phyloP scores from a whole-genome alignment of 805 yeast species.

The Cyberlindnera japonica region DNA sequence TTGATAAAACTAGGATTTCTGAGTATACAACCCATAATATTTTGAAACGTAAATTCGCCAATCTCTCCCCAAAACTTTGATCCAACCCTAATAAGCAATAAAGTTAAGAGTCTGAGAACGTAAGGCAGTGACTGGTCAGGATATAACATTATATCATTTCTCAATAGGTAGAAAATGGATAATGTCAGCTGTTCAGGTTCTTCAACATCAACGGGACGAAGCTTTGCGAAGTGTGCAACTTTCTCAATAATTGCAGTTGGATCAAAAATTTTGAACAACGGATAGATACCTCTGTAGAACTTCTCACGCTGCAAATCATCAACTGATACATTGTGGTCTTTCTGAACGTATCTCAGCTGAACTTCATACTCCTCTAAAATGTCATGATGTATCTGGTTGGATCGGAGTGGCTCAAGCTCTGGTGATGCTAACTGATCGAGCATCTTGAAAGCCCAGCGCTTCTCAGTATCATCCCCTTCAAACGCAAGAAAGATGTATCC shows the following conservation, averaged over 20 bases:
- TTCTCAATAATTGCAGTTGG: slow-evolving; percentile 32
- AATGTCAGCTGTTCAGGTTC: slow-evolving; percentile 32
- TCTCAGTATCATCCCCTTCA: slow-evolving; percentile 47
- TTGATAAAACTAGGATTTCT: slow-evolving; percentile 47
- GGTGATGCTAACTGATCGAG: slow-evolving; percentile 22
- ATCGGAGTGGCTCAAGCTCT: slow-evolving; percentile 14
- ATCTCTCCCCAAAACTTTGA: slow-evolving; percentile 51
- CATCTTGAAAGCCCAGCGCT: slow-evolving; percentile 44
- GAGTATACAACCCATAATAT: slow-evolving; percentile 56
- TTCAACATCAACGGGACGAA: slow-evolving; percentile 23
- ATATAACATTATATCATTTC: slow-evolving; percentile 50
- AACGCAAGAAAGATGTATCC: slow-evolving; percentile 53
- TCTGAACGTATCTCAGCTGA: slow-evolving; percentile 32
- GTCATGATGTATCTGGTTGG: slow-evolving; percentile 31
- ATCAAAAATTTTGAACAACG: slow-evolving; percentile 35
- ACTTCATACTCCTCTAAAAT: slow-evolving; percentile 52
- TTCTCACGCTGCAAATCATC: slow-evolving; percentile 37
- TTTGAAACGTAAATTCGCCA: slow-evolving; percentile 50
- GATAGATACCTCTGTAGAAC: slow-evolving; percentile 46
- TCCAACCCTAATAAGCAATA: slow-evolving; percentile 41
- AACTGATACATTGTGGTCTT: slow-evolving; percentile 41
- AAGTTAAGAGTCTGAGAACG: slow-evolving; percentile 48
- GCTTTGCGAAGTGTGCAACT: slow-evolving; percentile 26
- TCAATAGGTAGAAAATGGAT: slow-evolving; percentile 34
- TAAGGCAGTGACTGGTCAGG: slow-evolving; percentile 40